A percentile compares a stretch with the other conserved stretches of the same genome.
Evolutionary conservation across 352 stramenopile genomes (phyloP).

Genomic region (Blastocystis sp.): DNA sequence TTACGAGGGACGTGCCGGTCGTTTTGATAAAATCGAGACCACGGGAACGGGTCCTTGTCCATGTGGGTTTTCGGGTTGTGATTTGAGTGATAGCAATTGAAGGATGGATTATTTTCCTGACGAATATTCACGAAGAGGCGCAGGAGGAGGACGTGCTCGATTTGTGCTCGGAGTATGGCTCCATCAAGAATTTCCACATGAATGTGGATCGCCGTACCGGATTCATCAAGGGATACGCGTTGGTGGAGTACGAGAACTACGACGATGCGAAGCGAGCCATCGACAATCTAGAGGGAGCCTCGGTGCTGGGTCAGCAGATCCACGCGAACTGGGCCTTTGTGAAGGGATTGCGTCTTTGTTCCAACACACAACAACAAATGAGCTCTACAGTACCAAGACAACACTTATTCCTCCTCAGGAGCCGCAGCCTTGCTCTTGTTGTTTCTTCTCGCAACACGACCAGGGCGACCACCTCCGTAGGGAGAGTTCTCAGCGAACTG

Average conservation of each 20-base stretch:
- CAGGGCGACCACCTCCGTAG: constrained; percentile 69
- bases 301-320: constrained; percentile 77
- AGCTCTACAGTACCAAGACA: not conserved
- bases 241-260: constrained; percentile 81
- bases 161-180: constrained; percentile 81
- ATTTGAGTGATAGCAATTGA: constrained; percentile 69
- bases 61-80: not conserved
- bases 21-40: constrained; percentile 45
- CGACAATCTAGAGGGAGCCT: constrained; percentile 77
- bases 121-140: constrained; percentile 83
- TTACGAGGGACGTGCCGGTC: not conserved
- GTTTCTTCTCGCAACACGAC: not conserved
- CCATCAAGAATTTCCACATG: constrained; percentile 85
- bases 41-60: not conserved
- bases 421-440: not conserved
- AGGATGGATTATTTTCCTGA: constrained; percentile 89
- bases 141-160: constrained; percentile 88
- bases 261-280: constrained; percentile 78
- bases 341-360: constrained; percentile 47
- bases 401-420: not conserved
- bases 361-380: not conserved
- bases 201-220: constrained; percentile 84
- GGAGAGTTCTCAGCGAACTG: constrained; percentile 92
- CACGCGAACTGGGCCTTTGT: constrained; percentile 84
- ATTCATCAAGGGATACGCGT: constrained; percentile 86